Evolutionary conservation across 352 stramenopile genomes (phyloP).

Genomic region (Phytophthora pluvialis): DNA sequence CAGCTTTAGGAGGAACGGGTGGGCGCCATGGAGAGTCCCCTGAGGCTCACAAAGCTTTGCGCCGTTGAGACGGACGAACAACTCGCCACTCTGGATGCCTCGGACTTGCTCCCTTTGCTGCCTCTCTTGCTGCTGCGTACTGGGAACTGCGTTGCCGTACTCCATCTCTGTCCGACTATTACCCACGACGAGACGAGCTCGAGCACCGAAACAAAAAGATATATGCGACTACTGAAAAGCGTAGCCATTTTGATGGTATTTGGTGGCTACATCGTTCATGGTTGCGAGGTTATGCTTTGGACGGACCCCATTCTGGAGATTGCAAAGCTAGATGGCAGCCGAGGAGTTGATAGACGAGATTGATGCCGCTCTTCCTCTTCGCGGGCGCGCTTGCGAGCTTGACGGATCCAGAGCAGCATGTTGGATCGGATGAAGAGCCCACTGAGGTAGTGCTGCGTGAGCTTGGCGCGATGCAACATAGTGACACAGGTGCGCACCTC

Average conservation of each 20-base stretch:
- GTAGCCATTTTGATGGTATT: conserved; percentile 3
- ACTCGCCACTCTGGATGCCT: conserved; percentile 49
- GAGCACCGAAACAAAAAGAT: conserved; percentile 31
- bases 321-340: conserved; percentile 4
- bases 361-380: conserved; percentile 35
- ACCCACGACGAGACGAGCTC: conserved; percentile 13
- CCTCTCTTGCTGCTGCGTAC: conserved; percentile 1
- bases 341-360: conserved; percentile 4
- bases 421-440: conserved; percentile 66
- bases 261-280: conserved; percentile 7
- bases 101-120: conserved; percentile 15
- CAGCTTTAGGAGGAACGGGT: conserved; percentile 41
- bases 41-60: conserved; percentile 22
- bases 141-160: background rate
- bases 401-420: conserved; percentile 63
- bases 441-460: conserved; percentile 78
- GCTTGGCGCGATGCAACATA: conserved; percentile 67
- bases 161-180: background rate
- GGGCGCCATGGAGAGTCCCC: conserved; percentile 33
- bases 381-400: conserved; percentile 47
- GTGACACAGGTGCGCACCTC: conserved; percentile 69
- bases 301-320: conserved; percentile 25
- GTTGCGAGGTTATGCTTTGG: conserved; percentile 21
- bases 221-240: conserved; percentile 17
- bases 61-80: conserved; percentile 49